phyloP scores from a whole-genome alignment of 768 basidiomycete genomes.

The Calvatia gigantea region DNA sequence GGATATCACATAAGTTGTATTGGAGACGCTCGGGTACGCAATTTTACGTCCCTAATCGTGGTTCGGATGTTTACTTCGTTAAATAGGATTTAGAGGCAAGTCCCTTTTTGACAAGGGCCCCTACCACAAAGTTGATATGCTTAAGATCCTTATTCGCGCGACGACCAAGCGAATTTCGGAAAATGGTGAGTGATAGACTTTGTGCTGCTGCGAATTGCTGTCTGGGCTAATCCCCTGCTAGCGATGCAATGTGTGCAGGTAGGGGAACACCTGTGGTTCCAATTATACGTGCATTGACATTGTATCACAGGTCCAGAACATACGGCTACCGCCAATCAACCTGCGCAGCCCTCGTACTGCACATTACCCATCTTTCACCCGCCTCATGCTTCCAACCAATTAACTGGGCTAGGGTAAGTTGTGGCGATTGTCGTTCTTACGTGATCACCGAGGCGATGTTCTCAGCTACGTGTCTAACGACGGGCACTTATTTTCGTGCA shows the following conservation, averaged over 20 bases:
- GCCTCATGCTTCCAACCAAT: slow-evolving; percentile 11
- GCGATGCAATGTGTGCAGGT: slow-evolving; percentile 53
- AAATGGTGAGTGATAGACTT: slow-evolving; percentile 41
- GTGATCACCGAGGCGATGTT: neutral
- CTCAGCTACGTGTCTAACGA: slow-evolving; percentile 49
- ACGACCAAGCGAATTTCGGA: slow-evolving; percentile 49
- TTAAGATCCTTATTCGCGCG: slow-evolving; percentile 54
- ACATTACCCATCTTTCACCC: slow-evolving; percentile 51
- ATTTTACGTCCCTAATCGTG: neutral
- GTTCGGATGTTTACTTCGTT: too few species aligned
- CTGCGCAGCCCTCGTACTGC: slow-evolving; percentile 51
- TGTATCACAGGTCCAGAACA: slow-evolving; percentile 46
- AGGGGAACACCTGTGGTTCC: neutral
- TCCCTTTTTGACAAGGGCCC: too few species aligned
- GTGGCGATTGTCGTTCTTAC: neutral
- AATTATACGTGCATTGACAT: neutral
- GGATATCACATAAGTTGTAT: slow-evolving; percentile 48
- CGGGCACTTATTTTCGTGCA: slow-evolving; percentile 52
- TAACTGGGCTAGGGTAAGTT: slow-evolving; percentile 11
- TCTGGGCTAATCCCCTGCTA: slow-evolving; percentile 15
- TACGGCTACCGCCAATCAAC: slow-evolving; percentile 28
- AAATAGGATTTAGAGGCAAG: too few species aligned
- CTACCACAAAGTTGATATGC: too few species aligned
- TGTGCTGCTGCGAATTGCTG: neutral
- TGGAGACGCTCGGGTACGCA: slow-evolving; percentile 57